Conservation (phyloP, 2,329 filamentous ascomycete species). For the Xylaria sp. region DNA sequence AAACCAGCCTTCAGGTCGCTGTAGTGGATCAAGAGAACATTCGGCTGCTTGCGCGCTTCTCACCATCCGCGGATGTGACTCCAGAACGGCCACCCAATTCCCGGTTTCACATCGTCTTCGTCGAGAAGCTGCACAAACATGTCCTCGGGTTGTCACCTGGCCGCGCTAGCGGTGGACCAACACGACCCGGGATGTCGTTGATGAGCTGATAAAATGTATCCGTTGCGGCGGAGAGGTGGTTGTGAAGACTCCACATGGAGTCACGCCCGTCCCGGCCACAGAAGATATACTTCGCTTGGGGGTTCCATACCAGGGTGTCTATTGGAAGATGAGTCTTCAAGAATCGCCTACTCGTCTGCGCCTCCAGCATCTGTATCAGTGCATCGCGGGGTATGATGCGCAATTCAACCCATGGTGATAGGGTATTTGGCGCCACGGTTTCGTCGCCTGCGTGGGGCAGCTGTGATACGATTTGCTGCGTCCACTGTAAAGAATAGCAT, state of each 20-base stretch:
- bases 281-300: conserved; percentile 25
- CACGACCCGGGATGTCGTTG: conserved; percentile 16
- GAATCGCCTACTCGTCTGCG: conserved; percentile 16
- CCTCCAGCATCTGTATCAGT: neutral
- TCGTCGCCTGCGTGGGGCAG: neutral
- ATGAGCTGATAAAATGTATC: conserved; percentile 1
- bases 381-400: conserved; percentile 7
- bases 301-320: conserved; percentile 15
- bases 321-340: conserved; percentile 29
- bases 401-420: conserved; percentile 5
- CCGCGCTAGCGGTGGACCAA: conserved; percentile 1
- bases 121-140: conserved; percentile 22
- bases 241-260: conserved; percentile 22
- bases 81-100: conserved; percentile 18
- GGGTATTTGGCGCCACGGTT: neutral
- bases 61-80: conserved; percentile 21
- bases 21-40: conserved; percentile 24
- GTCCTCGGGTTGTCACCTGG: conserved; percentile 22
- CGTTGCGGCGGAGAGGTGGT: conserved; percentile 9
- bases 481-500: neutral
- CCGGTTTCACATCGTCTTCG: conserved; percentile 1
- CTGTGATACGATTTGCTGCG: neutral
- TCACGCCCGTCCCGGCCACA: conserved; percentile 16
- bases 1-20: conserved; percentile 24
- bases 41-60: conserved; percentile 20